phyloP scores from a whole-genome alignment of 352 stramenopile genomes.

The Pythium monospermum region DNA sequence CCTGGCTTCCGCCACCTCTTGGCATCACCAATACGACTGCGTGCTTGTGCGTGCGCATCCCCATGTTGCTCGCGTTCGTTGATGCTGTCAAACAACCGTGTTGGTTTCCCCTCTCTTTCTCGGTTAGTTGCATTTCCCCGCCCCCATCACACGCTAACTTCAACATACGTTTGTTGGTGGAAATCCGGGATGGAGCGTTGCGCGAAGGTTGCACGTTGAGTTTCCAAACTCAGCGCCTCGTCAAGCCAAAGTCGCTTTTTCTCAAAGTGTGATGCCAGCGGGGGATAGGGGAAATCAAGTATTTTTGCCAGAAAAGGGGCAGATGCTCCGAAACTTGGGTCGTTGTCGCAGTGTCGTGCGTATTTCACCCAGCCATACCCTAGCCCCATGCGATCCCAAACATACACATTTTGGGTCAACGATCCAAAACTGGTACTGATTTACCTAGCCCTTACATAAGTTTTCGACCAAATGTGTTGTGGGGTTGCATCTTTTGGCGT shows the following conservation, averaged over 20 bases:
- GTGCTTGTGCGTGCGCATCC: conserved; percentile 18
- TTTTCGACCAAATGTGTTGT: conserved; percentile 18
- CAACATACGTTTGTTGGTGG: conserved; percentile 16
- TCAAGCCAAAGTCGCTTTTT: conserved; percentile 9
- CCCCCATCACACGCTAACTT: conserved; percentile 19
- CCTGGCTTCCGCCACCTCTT: background rate
- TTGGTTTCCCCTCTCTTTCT: background rate
- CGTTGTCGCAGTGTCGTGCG: conserved; percentile 17
- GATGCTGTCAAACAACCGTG: background rate
- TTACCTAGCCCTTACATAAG: background rate
- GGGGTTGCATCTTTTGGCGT: conserved; percentile 4
- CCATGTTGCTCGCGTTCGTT: background rate
- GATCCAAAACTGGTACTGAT: too few species aligned
- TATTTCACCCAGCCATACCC: too few species aligned
- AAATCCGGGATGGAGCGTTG: background rate
- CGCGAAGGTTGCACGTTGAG: conserved; percentile 19
- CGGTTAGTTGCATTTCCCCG: background rate
- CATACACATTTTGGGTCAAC: too few species aligned
- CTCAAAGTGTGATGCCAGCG: background rate
- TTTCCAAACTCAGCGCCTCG: conserved; percentile 4
- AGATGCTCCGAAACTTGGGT: background rate
- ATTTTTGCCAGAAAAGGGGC: conserved; percentile 12
- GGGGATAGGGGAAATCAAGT: background rate
- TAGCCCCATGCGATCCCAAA: too few species aligned
- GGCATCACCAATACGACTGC: conserved; percentile 24